Base-by-base conservation (phyloP, 2,329 filamentous ascomycete genomes). In the Amauroascus niger region DNA sequence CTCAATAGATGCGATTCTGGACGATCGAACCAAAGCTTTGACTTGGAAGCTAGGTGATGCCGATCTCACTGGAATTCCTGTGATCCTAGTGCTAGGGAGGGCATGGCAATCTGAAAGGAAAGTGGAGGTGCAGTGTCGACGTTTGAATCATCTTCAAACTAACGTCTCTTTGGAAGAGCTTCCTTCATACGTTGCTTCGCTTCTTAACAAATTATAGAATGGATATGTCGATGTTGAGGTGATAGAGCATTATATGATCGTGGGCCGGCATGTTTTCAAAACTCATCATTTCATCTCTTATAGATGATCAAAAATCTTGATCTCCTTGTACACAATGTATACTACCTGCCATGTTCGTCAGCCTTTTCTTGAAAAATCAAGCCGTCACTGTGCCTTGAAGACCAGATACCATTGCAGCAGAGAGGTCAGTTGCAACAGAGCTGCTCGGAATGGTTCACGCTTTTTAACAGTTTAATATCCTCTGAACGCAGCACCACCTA, bases 11-110 rank as follows among this genome's bases (percentile, higher is more conserved):
- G 73, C 79, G 1, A 75, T 88, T 1, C 69, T 95, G 0, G 89
- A 95, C 66, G 89, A 95, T 68, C 77, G 86, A 16, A 68, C 73
- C 26, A 78, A 81, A 60, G 74, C 78, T 1, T 75, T 96, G 57
- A 79, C 81, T 2, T 95, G 88, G 87, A 97, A 95, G 68, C 74
- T 97, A 64, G 82, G 81, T 35, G 93, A 98, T 70, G 93, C 91
- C 1, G 90, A 97, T 67, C 67, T 93, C 55, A 81, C 91, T 52
- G 93, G 93, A 2, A 95, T 94, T 66, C 91, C 91, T 0, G 76
- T 97, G 11, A 76, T 91, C 7, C 75, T 96, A 11, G 77, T 96
- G 1, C 68, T 97, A 30, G 91, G 91, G 0, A 84, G 79, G 58
- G 74, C 74, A 2, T 95, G 86, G 84, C 71, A 77, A 35, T 67